Conservation (phyloP, 2,329 filamentous ascomycete species). For the Ophiocordyceps camponoti-floridani region DNA sequence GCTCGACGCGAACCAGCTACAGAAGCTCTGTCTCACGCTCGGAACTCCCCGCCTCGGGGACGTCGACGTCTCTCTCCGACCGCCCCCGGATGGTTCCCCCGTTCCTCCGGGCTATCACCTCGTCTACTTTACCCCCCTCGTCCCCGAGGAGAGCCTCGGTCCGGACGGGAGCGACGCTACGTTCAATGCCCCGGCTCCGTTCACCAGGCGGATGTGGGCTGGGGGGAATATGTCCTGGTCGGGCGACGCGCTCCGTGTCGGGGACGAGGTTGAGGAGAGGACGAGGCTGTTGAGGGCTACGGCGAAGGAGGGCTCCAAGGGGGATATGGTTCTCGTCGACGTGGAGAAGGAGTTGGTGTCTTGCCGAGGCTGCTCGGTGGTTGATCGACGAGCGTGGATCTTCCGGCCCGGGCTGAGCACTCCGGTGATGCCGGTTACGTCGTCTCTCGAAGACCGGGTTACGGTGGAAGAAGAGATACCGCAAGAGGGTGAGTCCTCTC, state of each 20-base stretch:
- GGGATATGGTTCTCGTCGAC: constrained; percentile 46
- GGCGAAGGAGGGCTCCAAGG: constrained; percentile 34
- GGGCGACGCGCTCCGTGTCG: constrained; percentile 25
- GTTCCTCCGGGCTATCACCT: constrained; percentile 44
- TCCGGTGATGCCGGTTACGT: background rate
- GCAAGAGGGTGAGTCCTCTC: constrained; percentile 3
- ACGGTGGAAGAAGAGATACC: constrained; percentile 7
- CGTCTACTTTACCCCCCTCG: constrained; percentile 42
- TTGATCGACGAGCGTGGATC: constrained; percentile 35
- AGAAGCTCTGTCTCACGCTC: constrained; percentile 41
- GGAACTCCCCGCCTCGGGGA: constrained; percentile 24
- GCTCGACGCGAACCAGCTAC: constrained; percentile 44
- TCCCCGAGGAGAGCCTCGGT: constrained; percentile 34
- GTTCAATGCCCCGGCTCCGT: constrained; percentile 40
- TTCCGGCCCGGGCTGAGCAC: constrained; percentile 19
- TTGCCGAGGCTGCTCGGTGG: constrained; percentile 28
- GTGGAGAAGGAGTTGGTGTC: constrained; percentile 42
- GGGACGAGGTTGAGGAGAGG: constrained; percentile 35
- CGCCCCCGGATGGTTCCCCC: constrained; percentile 24
- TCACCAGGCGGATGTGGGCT: constrained; percentile 50
- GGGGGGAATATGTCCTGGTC: constrained; percentile 43
- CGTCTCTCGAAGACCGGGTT: constrained; percentile 7
- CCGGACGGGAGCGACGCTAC: constrained; percentile 41
- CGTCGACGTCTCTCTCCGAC: constrained; percentile 16
- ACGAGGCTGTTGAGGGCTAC: constrained; percentile 35